These are phyloP conservation scores for Coemansia pectinata DNA, from an alignment of 192 early-diverging fungal genomes.

Conservation along the genomic window DNA sequence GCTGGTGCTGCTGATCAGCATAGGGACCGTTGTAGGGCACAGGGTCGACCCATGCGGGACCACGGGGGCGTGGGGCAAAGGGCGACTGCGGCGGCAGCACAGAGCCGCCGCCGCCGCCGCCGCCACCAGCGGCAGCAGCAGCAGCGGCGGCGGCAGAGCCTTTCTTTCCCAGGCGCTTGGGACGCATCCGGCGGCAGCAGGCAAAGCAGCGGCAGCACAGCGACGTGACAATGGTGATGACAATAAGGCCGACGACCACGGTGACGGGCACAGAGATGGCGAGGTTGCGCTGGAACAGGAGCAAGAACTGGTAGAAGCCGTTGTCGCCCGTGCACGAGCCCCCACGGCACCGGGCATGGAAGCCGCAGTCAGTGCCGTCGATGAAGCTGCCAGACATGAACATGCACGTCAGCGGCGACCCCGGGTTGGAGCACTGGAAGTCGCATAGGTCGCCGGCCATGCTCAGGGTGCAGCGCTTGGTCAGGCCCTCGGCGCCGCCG, in stretches of 20 bases:
- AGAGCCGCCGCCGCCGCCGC: neutral
- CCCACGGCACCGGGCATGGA: conserved; percentile 53
- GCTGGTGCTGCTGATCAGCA: neutral
- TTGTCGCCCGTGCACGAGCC: conserved; percentile 65
- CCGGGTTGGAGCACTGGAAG: conserved; percentile 64
- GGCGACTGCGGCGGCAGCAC: conserved; percentile 10
- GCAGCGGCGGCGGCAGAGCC: neutral
- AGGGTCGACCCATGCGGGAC: conserved; percentile 29
- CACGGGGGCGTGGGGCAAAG: neutral
- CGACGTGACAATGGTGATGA: conserved; percentile 28
- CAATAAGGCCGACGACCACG: conserved; percentile 39
- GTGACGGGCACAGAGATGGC: conserved; percentile 56
- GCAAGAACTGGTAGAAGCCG: conserved; percentile 55
- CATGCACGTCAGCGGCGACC: conserved; percentile 45
- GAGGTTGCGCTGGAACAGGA: conserved; percentile 57
- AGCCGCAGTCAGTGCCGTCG: conserved; percentile 71
- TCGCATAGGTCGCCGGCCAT: conserved; percentile 61
- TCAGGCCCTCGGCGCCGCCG: conserved; percentile 56
- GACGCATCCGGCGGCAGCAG: conserved; percentile 37
- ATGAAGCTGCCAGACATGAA: conserved; percentile 65
- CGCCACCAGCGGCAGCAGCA: neutral
- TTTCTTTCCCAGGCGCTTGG: conserved; percentile 7
- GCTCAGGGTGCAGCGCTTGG: conserved; percentile 57
- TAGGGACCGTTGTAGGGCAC: conserved; percentile 24
- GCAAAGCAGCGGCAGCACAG: conserved; percentile 50